Percentiles rank a stretch among this genome's conserved stretches.
Conservation (phyloP, 1,284 basidiomycete species). For the Ceratobasidium sp. region DNA sequence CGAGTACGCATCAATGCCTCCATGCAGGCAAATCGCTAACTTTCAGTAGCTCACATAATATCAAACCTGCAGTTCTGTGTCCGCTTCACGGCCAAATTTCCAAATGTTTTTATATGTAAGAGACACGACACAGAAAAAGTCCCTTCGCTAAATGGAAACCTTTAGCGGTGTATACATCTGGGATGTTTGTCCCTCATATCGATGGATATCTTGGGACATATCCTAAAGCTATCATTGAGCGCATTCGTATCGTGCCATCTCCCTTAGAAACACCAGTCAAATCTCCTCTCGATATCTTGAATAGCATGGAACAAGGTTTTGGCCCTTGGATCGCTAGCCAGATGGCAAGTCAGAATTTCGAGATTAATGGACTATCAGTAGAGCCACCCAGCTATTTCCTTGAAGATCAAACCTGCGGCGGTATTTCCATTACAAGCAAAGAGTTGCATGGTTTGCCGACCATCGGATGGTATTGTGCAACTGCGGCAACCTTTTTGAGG, state of each 20-base stretch:
- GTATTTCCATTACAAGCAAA: too few species aligned
- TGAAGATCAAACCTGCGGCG: too few species aligned
- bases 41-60: not conserved
- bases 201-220: not conserved
- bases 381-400: too few species aligned
- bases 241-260: not conserved
- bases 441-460: too few species aligned
- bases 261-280: not conserved
- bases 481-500: too few species aligned
- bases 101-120: not conserved
- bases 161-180: not conserved
- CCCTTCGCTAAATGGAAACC: not conserved
- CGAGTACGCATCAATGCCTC: not conserved
- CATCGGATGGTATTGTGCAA: too few species aligned
- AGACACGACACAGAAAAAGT: not conserved
- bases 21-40: too few species aligned
- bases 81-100: not conserved
- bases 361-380: too few species aligned
- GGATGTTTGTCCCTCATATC: not conserved
- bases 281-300: not conserved
- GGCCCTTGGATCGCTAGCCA: conserved; percentile 4
- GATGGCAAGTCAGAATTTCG: too few species aligned
- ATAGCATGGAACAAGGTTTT: not conserved
- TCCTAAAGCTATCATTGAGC: not conserved
- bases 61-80: not conserved